Base-by-base conservation (phyloP, 1,139 yeast genomes). In the Yamadazyma epiphylla region DNA sequence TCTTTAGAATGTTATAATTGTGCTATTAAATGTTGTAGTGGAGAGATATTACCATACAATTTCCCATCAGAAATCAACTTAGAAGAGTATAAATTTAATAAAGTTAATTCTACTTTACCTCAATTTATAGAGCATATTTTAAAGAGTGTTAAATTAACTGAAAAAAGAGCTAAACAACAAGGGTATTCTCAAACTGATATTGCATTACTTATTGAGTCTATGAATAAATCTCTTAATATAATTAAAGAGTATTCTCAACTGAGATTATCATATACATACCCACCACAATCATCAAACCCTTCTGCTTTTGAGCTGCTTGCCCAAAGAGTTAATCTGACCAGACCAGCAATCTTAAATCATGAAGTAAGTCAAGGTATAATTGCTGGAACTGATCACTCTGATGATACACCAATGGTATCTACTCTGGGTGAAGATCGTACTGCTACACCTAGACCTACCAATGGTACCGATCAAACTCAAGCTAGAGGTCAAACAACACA, bases 131-230 rank as follows among this genome's bases (percentile, higher is more conserved):
- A 61, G 33, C 53, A 60, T 30, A 38, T 66, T 11, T 48, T 56
- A n/a, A 64, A 52, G 41, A 53, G 69, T 5, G 54, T 64, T 15
- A 43, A 60, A 4, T 48, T 67, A 9, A 60, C 70, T 9, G 72
- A 64, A 40, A 60, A 48, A 27, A 52, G 74, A 30, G 66, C 72
- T 4, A 48, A 49, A 33, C 73, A 67, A 34, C 72, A 65, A 39
- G 42, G 52, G 19, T 61, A 52, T 25, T 37, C 52, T 0, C 37
- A 47, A 9, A 16, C 26, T 1, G 53, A 48, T 24, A 58, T 65
- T 19, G 39, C 46, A 16, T 29, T 36, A 5, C 35, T 49, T 2
- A 58, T 63, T 5, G 38, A 47, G 4, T 55, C 55, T 8, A 65
- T 61, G 14, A 48, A 62, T 23, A 45, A 52, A 16, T 53, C 54